Evolutionary conservation across 768 basidiomycete genomes (phyloP), one percentile per base, ranked within the genome.

Genomic region (Mycena galericulata): DNA sequence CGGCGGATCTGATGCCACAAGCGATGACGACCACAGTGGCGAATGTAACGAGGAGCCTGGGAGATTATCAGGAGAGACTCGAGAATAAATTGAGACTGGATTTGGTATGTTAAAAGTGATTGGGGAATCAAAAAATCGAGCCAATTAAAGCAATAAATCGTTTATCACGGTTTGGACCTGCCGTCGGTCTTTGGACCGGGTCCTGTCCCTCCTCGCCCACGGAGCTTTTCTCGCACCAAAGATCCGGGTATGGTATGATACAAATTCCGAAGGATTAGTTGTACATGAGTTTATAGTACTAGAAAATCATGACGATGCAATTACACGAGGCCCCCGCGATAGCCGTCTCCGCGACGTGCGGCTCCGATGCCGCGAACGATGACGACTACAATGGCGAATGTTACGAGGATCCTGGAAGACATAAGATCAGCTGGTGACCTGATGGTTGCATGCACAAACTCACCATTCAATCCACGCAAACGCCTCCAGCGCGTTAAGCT

Each of bases 401-500:
- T 92, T 10, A 89, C 79, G 34, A 93, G 63, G 24, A 91, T 80
- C 89, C 93, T 94, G 71, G 6, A 43, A 47, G 26, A 47, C 55
- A 50, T 53, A 73, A 9, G 50, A 29, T 67, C 36, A 65, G 58
- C 18, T 22, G 20, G 5, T 30, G 11, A 53, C 18, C 32, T 32
- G 29, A 14, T 60, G 40, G 41, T 38, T 26, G 27, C n/a, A 7
- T 24, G 36, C 32, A 47, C 51, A 54, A 22, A 79, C 88, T 68
- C 69, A 92, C 92, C 90, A 92, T 71, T 87, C 85, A 17, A 91
- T 73, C 93, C 93, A 95, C 10, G 91, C 88, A 73, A 94, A 94
- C 22, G 81, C 93, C 74, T 90, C 86, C 1, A 92, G 78, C 6
- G 93, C 92, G 60, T 93, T 94, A 36, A 94, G 80, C 73, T 95